Evolutionary conservation across 345 rosid genomes (phyloP).

Genomic region (Euphorbia tirucalli): DNA sequence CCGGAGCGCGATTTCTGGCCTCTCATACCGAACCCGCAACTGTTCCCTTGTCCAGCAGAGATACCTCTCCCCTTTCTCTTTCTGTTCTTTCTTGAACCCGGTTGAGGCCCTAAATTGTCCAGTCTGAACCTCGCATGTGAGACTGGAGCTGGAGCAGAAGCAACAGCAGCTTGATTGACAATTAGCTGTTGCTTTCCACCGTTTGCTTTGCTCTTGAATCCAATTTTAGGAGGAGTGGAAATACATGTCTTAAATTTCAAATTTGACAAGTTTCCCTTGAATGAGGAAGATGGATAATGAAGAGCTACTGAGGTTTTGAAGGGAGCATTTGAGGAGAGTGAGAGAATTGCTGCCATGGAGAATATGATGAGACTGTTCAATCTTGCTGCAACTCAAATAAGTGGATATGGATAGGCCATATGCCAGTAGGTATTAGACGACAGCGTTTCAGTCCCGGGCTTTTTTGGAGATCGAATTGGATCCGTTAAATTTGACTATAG

Average conservation of each 20-base stretch:
- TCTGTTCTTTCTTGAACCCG: constrained; percentile 79
- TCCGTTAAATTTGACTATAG: background rate
- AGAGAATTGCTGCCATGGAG: constrained; percentile 12
- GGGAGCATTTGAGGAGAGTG: constrained; percentile 1
- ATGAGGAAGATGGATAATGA: constrained; percentile 10
- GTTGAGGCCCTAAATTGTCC: constrained; percentile 81
- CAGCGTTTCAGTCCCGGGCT: background rate
- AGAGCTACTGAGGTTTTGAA: background rate
- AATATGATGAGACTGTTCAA: background rate
- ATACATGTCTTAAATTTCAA: constrained; percentile 4
- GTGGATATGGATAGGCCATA: constrained; percentile 6
- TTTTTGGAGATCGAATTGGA: background rate
- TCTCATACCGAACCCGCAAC: constrained; percentile 96
- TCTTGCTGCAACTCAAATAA: background rate
- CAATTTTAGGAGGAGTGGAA: constrained; percentile 2
- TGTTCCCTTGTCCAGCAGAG: constrained; percentile 85
- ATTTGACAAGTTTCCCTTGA: constrained; percentile 13
- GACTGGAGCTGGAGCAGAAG: constrained; percentile 13
- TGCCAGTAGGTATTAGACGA: background rate
- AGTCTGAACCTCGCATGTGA: constrained; percentile 54
- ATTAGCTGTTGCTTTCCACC: constrained; percentile 22
- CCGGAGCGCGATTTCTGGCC: constrained; percentile 98
- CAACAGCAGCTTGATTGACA: constrained; percentile 30
- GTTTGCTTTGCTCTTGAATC: background rate
- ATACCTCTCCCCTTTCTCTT: constrained; percentile 95